phyloP scores from a whole-genome alignment of 129 eudicot species.

The Cynara cardunculus region DNA sequence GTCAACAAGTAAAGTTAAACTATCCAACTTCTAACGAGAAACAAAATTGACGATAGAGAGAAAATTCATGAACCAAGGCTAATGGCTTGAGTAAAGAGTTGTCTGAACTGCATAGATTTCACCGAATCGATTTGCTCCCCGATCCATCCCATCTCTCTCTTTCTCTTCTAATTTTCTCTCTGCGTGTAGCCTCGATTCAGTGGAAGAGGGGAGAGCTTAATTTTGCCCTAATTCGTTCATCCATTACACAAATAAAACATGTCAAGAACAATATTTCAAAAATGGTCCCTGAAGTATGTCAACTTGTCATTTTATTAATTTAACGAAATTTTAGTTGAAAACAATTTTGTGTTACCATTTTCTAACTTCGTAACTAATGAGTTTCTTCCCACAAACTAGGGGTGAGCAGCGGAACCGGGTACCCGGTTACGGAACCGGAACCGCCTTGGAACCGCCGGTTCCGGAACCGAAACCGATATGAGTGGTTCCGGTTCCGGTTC shows the following conservation, averaged over 20 bases:
- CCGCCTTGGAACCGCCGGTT: no score
- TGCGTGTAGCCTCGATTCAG: conserved; percentile 10
- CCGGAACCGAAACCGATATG: no score
- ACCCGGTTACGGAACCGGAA: no score
- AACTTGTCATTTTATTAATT: not conserved
- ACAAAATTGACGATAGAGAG: not conserved
- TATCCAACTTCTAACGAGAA: not conserved
- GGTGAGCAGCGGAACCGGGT: no score
- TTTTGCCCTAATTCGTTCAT: conserved; percentile 32
- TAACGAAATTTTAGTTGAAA: not conserved
- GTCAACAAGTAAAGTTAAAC: not conserved
- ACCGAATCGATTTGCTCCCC: conserved; percentile 75
- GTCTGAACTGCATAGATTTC: conserved; percentile 73
- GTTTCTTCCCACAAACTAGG: no score
- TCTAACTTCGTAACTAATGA: no score
- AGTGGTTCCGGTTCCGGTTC: no score
- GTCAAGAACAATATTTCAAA: not conserved
- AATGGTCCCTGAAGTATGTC: conserved; percentile 11
- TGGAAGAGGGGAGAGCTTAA: not conserved
- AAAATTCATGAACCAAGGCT: conserved; percentile 58
- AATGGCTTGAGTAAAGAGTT: conserved; percentile 64
- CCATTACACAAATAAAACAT: conserved; percentile 1
- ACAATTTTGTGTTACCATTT: no score
- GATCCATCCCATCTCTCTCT: conserved; percentile 65
- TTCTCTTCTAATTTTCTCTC: conserved; percentile 7